Evolutionary conservation across 2,329 filamentous ascomycete species (phyloP).

Genomic region (Tolypocladium tundrense): DNA sequence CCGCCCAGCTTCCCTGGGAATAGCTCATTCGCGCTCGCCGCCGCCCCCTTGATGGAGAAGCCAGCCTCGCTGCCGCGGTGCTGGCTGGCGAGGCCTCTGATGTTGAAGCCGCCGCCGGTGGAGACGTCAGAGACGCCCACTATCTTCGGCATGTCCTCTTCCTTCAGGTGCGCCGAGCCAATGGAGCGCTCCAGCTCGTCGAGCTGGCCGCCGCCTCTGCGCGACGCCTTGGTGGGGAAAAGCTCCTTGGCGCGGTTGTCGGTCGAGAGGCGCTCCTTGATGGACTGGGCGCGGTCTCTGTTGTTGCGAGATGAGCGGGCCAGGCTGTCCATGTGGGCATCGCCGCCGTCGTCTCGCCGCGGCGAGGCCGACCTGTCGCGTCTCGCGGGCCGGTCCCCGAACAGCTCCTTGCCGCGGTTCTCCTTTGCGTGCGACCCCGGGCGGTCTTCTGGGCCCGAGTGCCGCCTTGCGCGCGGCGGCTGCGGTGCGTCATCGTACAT

Average conservation of each 20-base stretch:
- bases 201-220: constrained; percentile 19
- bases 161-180: constrained; percentile 24
- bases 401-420: constrained; percentile 53
- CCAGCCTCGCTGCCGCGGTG: constrained; percentile 34
- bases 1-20: constrained; percentile 53
- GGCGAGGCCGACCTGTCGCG: constrained; percentile 45
- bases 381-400: constrained; percentile 30
- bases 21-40: constrained; percentile 47
- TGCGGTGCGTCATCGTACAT: constrained; percentile 68
- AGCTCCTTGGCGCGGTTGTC: constrained; percentile 25
- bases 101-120: constrained; percentile 39
- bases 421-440: constrained; percentile 17
- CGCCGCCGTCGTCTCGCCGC: constrained; percentile 29
- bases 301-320: constrained; percentile 24
- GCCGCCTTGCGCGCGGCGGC: constrained; percentile 11
- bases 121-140: constrained; percentile 40
- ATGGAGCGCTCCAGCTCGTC: constrained; percentile 28
- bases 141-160: constrained; percentile 41
- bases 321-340: constrained; percentile 24
- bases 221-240: constrained; percentile 23
- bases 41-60: constrained; percentile 59
- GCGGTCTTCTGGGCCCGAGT: constrained; percentile 16
- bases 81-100: constrained; percentile 46
- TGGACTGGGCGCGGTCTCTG: constrained; percentile 19
- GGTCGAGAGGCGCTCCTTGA: constrained; percentile 20